Evolutionary conservation across 2,329 filamentous ascomycete genomes (phyloP).

Genomic region (Tympanopsis confertula): DNA sequence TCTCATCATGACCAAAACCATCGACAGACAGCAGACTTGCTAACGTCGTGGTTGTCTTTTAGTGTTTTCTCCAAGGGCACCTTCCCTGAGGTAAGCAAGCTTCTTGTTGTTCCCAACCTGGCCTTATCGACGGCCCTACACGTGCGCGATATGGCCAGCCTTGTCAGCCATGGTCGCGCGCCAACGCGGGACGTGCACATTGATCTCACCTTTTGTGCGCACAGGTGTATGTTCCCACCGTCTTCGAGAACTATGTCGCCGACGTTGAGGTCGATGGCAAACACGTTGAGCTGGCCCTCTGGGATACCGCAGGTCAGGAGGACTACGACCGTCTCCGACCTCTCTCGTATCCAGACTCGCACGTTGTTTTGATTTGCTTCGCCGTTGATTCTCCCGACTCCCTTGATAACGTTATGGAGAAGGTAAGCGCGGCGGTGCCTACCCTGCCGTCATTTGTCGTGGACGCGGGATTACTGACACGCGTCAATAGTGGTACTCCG

Average conservation of each 20-base stretch:
- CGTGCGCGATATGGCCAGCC: conserved; percentile 6
- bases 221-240: conserved; percentile 69
- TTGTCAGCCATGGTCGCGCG: too few species aligned
- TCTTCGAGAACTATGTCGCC: conserved; percentile 75
- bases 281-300: conserved; percentile 68
- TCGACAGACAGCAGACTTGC: too few species aligned
- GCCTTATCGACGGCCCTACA: conserved; percentile 2
- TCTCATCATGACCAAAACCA: too few species aligned
- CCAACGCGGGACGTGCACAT: too few species aligned
- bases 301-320: conserved; percentile 75
- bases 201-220: too few species aligned
- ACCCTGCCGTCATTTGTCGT: conserved; percentile 6
- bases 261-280: conserved; percentile 74
- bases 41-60: too few species aligned
- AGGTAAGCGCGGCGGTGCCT: conserved; percentile 36
- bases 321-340: conserved; percentile 73
- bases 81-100: conserved; percentile 61
- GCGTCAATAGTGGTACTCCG: conserved; percentile 59
- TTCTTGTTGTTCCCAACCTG: conserved; percentile 4
- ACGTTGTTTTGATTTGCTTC: conserved; percentile 72
- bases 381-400: conserved; percentile 69
- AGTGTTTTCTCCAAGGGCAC: conserved; percentile 76
- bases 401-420: conserved; percentile 72
- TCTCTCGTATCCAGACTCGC: conserved; percentile 68
- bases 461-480: conserved; percentile 14